A percentile compares a stretch with the other conserved stretches of the same genome.
Evolutionary conservation across 495 filamentous ascomycete genomes (phyloP).

Genomic region (Penicillium chermesinum): DNA sequence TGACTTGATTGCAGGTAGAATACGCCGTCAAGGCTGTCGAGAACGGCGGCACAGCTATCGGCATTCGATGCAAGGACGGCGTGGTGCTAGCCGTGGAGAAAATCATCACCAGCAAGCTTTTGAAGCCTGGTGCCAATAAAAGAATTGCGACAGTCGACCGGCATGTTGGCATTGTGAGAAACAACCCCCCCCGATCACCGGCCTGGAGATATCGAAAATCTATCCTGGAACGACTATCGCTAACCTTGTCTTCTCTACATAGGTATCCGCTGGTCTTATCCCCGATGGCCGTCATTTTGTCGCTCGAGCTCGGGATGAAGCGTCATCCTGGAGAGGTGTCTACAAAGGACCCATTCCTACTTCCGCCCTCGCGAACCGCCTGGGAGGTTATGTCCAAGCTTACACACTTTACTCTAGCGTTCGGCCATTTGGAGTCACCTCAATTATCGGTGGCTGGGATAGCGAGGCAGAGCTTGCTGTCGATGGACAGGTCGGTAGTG

Average conservation of each 20-base stretch:
- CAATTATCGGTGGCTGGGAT: slow-evolving; percentile 93
- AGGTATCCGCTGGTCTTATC: slow-evolving; percentile 91
- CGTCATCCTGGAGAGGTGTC: slow-evolving; percentile 74
- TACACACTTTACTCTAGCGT: slow-evolving; percentile 97
- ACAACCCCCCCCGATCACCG: neutral
- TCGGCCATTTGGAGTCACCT: slow-evolving; percentile 91
- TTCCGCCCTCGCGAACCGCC: slow-evolving; percentile 76
- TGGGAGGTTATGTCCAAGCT: slow-evolving; percentile 93
- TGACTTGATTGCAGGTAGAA: slow-evolving; percentile 60
- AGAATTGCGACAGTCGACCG: slow-evolving; percentile 91
- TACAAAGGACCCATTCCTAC: slow-evolving; percentile 91
- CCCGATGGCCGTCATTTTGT: slow-evolving; percentile 95
- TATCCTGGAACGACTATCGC: neutral
- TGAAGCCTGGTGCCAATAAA: slow-evolving; percentile 92
- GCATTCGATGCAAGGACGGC: slow-evolving; percentile 95
- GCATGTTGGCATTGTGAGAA: slow-evolving; percentile 84
- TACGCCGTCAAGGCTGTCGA: slow-evolving; percentile 98
- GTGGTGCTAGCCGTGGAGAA: slow-evolving; percentile 97
- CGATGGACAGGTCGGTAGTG: slow-evolving; percentile 80
- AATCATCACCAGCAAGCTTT: slow-evolving; percentile 87
- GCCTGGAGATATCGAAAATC: no score
- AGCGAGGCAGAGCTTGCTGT: slow-evolving; percentile 70
- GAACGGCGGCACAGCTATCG: slow-evolving; percentile 94
- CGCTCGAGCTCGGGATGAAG: slow-evolving; percentile 89
- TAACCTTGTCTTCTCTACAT: slow-evolving; percentile 1